Percentiles rank a stretch among this genome's conserved stretches.
phyloP scores from a whole-genome alignment of 208 protist species.

The Trypanosoma cruzi region DNA sequence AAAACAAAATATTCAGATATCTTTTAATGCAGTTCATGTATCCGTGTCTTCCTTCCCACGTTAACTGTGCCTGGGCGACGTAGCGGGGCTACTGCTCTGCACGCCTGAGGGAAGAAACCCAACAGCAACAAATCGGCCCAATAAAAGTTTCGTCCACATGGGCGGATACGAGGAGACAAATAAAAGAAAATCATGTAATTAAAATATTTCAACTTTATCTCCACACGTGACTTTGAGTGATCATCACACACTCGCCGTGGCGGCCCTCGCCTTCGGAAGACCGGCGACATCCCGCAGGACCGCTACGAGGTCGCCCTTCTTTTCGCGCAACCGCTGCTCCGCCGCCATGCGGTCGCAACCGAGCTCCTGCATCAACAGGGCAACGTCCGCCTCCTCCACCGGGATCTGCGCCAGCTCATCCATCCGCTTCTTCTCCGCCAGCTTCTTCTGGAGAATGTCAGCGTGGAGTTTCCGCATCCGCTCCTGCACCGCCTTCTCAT shows the following conservation, averaged over 20 bases:
- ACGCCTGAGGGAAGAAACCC: no score
- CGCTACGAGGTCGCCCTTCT: conserved; percentile 57
- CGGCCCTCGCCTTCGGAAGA: conserved; percentile 48
- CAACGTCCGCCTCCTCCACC: conserved; percentile 55
- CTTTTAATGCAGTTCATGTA: no score
- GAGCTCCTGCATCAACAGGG: conserved; percentile 44
- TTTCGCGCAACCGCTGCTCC: conserved; percentile 50
- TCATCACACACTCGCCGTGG: neutral
- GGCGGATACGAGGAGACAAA: neutral
- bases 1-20: no score
- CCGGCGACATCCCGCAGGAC: conserved; percentile 70
- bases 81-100: no score
- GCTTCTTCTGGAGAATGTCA: conserved; percentile 65
- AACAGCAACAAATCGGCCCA: no score
- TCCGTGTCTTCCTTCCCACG: no score
- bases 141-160: no score
- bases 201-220: neutral
- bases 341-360: conserved; percentile 40
- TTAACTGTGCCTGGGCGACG: no score
- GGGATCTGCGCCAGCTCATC: conserved; percentile 44
- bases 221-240: neutral
- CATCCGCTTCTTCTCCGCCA: conserved; percentile 53
- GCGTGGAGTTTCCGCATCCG: conserved; percentile 68
- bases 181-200: neutral
- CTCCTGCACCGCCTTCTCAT: conserved; percentile 65